A percentile compares a stretch with the other conserved stretches of the same genome.
Evolutionary conservation across 305 asterid genomes (phyloP).

Genomic region (Fraxinus paxiana): DNA sequence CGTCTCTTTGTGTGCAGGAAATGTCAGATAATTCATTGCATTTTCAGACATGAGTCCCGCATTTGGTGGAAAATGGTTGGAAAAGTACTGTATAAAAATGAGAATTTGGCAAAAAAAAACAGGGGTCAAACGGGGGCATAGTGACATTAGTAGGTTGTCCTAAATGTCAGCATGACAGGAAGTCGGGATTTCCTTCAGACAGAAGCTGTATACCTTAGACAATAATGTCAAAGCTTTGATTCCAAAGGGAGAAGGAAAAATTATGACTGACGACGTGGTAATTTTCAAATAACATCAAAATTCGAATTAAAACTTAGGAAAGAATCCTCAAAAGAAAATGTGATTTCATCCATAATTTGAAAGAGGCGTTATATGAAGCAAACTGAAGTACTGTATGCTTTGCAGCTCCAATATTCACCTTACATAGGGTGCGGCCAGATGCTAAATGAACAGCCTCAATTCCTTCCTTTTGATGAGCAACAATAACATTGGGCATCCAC

Average conservation of each 20-base stretch:
- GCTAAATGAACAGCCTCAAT: slow-evolving; percentile 96
- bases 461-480: slow-evolving; percentile 93
- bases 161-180: slow-evolving; percentile 1
- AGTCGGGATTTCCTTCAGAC: slow-evolving; percentile 3
- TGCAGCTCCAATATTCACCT: slow-evolving; percentile 45
- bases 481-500: slow-evolving; percentile 98
- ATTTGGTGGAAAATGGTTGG: too few species aligned
- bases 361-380: slow-evolving; percentile 5
- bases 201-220: slow-evolving; percentile 11
- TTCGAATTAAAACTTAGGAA: neutral
- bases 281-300: slow-evolving; percentile 1
- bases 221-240: slow-evolving; percentile 1
- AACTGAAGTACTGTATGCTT: slow-evolving; percentile 13
- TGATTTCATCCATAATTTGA: neutral
- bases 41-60: too few species aligned
- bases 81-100: too few species aligned
- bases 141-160: neutral
- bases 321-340: slow-evolving; percentile 4
- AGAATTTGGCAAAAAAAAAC: too few species aligned
- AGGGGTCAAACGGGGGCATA: too few species aligned
- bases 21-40: too few species aligned
- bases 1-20: too few species aligned
- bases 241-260: slow-evolving; percentile 2
- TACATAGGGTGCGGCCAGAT: slow-evolving; percentile 87
- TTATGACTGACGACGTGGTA: neutral